These are phyloP conservation scores for Microbotryum scabiosae DNA, from an alignment of 1,284 basidiomycete species.

Conservation along the genomic window DNA sequence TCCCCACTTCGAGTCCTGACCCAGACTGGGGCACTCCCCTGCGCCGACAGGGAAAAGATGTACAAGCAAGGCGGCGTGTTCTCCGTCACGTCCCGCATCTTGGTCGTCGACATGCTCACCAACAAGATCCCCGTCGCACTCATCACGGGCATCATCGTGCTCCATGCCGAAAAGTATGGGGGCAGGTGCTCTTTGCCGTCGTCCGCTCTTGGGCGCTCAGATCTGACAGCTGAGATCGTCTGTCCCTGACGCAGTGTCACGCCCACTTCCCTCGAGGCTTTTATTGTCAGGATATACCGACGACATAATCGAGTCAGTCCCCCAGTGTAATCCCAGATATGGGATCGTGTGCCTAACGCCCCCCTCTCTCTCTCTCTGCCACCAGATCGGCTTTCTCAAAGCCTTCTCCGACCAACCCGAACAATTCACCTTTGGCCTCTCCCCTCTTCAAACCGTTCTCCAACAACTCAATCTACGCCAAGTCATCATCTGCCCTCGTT, in stretches of 20 bases:
- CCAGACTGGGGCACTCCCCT: not conserved
- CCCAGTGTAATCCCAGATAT: not conserved
- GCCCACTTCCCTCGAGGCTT: constrained; percentile 68
- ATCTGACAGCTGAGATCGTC: no score
- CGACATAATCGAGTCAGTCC: constrained; percentile 59
- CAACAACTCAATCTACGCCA: constrained; percentile 80
- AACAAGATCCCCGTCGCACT: constrained; percentile 72
- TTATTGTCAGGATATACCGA: constrained; percentile 79
- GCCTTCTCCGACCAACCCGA: constrained; percentile 96
- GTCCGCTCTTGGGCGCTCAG: not conserved
- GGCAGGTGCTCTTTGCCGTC: not conserved
- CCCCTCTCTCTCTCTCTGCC: no score
- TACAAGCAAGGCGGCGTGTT: constrained; percentile 83
- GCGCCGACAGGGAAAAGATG: constrained; percentile 56
- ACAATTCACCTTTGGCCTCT: constrained; percentile 81
- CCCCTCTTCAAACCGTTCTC: constrained; percentile 83
- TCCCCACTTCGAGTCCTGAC: not conserved
- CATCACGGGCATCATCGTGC: constrained; percentile 84
- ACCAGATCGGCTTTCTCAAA: constrained; percentile 76
- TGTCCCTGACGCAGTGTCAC: constrained; percentile 54
- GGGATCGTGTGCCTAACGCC: no score
- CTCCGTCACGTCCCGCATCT: constrained; percentile 84
- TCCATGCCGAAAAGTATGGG: constrained; percentile 80
- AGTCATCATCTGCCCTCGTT: constrained; percentile 87
- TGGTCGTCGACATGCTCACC: constrained; percentile 89